phyloP scores from a whole-genome alignment of 495 filamentous ascomycete genomes.

The Niebla homalea region DNA sequence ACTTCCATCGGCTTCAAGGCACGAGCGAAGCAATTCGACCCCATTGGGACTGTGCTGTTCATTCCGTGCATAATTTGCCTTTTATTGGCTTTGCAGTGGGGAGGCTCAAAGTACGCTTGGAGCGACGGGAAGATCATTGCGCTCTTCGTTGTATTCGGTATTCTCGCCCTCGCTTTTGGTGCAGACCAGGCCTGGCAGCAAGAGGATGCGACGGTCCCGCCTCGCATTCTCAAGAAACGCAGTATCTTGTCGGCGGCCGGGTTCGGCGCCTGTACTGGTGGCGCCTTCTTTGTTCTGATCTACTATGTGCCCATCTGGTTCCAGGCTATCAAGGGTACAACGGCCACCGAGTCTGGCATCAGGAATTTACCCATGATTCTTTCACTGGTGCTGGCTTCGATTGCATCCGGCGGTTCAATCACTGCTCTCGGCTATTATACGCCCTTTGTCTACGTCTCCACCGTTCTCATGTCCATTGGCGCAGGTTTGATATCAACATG shows the following conservation, averaged over 20 bases:
- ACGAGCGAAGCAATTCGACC: constrained; percentile 49
- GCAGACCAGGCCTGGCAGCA: constrained; percentile 51
- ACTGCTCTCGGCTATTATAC: constrained; percentile 61
- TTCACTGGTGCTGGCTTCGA: constrained; percentile 42
- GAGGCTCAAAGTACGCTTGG: constrained; percentile 60
- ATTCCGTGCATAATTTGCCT: constrained; percentile 59
- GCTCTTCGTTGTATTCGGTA: constrained; percentile 54
- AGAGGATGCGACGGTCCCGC: constrained; percentile 66
- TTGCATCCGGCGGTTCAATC: constrained; percentile 48
- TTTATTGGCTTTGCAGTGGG: constrained; percentile 77
- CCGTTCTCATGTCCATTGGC: constrained; percentile 50
- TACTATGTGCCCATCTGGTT: constrained; percentile 75
- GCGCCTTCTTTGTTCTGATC: constrained; percentile 27
- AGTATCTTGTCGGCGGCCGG: constrained; percentile 43
- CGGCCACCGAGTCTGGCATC: constrained; percentile 60
- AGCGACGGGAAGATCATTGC: constrained; percentile 49
- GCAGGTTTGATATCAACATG: constrained; percentile 58
- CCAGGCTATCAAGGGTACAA: constrained; percentile 63
- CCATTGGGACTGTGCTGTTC: constrained; percentile 51
- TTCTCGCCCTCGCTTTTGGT: constrained; percentile 51
- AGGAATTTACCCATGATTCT: constrained; percentile 65
- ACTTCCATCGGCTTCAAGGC: constrained; percentile 27
- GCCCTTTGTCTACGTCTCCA: constrained; percentile 52
- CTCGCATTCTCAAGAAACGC: constrained; percentile 58
- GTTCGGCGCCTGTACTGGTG: constrained; percentile 44